Conservation (phyloP, 345 rosid species). For the Toxicodendron radicans region DNA sequence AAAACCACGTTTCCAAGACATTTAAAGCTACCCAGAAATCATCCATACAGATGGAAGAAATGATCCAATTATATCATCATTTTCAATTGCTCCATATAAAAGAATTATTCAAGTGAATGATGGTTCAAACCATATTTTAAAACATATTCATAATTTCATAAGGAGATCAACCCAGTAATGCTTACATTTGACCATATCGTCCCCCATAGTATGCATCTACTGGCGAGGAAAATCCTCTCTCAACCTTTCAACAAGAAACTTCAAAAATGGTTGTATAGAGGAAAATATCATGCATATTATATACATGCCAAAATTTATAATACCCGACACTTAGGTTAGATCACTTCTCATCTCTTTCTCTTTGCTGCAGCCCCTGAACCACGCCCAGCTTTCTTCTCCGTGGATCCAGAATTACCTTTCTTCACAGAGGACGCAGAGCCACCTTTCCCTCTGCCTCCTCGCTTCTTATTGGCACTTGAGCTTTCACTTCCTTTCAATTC, state of each 20-base stretch:
- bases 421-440: slow-evolving; percentile 34
- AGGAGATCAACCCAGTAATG: neutral
- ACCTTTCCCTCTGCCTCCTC: slow-evolving; percentile 64
- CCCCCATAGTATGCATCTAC: neutral
- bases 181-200: neutral
- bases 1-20: too few relatives aligned
- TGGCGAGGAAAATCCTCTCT: neutral
- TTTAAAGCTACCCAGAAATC: too few relatives aligned
- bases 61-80: too few relatives aligned
- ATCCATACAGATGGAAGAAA: too few relatives aligned
- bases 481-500: slow-evolving; percentile 61
- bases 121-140: too few relatives aligned
- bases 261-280: slow-evolving; percentile 5
- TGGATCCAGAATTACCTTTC: slow-evolving; percentile 20
- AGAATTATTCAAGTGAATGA: too few relatives aligned
- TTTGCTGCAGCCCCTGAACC: slow-evolving; percentile 51
- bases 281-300: neutral
- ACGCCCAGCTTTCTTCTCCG: slow-evolving; percentile 35
- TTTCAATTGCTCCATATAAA: too few relatives aligned
- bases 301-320: slow-evolving; percentile 12
- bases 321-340: neutral
- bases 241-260: neutral
- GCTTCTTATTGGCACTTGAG: slow-evolving; percentile 48
- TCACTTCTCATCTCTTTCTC: slow-evolving; percentile 61
- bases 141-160: too few relatives aligned